phyloP scores from a whole-genome alignment of 2,329 filamentous ascomycete species.

The Samsoniella hepiali region DNA sequence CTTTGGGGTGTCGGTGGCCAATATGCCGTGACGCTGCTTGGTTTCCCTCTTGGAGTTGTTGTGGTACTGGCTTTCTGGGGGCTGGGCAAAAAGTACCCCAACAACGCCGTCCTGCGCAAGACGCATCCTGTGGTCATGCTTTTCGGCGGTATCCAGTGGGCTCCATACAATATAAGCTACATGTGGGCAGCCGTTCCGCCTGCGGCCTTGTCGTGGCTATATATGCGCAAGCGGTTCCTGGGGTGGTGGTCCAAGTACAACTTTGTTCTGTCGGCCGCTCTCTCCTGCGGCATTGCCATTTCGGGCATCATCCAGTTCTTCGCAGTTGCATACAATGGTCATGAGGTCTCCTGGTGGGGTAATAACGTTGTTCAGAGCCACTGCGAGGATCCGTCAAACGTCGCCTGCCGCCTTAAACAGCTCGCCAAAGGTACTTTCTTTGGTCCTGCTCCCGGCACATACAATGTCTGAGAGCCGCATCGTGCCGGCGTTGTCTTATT shows the following conservation, averaged over 20 bases:
- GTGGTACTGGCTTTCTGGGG: constrained; percentile 37
- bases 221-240: constrained; percentile 42
- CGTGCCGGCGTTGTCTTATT: no score
- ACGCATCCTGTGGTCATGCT: constrained; percentile 42
- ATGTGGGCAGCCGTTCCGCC: constrained; percentile 46
- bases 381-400: constrained; percentile 35
- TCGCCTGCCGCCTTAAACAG: constrained; percentile 21
- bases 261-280: constrained; percentile 41
- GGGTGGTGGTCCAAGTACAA: constrained; percentile 47
- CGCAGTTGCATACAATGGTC: constrained; percentile 39
- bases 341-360: constrained; percentile 39
- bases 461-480: neutral
- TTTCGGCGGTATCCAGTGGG: constrained; percentile 38
- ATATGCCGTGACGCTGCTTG: constrained; percentile 38
- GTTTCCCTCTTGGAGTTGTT: constrained; percentile 38
- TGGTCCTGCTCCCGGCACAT: constrained; percentile 24
- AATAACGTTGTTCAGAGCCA: constrained; percentile 34
- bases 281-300: constrained; percentile 41
- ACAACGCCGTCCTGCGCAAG: constrained; percentile 33
- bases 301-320: constrained; percentile 43
- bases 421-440: constrained; percentile 27
- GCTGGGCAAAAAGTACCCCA: constrained; percentile 33
- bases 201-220: constrained; percentile 47
- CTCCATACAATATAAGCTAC: constrained; percentile 47
- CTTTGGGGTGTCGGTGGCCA: constrained; percentile 34